These are phyloP conservation scores for Hanseniaspora valbyensis DNA, from an alignment of 805 yeast species.

Conservation along the genomic window DNA sequence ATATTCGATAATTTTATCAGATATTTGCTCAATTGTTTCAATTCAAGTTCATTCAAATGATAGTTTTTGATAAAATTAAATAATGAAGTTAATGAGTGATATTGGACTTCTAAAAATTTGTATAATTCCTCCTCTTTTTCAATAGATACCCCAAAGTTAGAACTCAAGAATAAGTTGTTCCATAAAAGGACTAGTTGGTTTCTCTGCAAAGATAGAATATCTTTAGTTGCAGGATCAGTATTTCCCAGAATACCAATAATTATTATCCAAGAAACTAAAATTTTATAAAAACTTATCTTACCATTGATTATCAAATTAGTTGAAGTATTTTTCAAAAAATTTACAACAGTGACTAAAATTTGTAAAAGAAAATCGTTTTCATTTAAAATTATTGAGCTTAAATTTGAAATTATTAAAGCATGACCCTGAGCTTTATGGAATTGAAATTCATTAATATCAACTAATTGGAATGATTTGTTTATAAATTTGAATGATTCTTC, in stretches of 20 bases:
- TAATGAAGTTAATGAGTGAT: constrained; percentile 49
- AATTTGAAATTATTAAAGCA: constrained; percentile 31
- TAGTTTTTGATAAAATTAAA: constrained; percentile 37
- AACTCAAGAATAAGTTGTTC: constrained; percentile 47
- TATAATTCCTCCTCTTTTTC: constrained; percentile 29
- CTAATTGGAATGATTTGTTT: constrained; percentile 27
- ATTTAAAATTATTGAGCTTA: constrained; percentile 29
- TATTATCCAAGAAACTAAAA: constrained; percentile 48
- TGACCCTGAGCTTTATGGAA: constrained; percentile 33
- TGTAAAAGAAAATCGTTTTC: constrained; percentile 36
- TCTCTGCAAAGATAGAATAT: constrained; percentile 43
- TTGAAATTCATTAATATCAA: constrained; percentile 23
- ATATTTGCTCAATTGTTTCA: constrained; percentile 38
- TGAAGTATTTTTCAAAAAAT: constrained; percentile 33
- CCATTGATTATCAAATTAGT: constrained; percentile 23
- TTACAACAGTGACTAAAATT: constrained; percentile 36
- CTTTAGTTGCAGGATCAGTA: constrained; percentile 32
- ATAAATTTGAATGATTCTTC: constrained; percentile 31
- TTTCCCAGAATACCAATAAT: constrained; percentile 54
- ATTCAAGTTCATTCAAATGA: constrained; percentile 33
- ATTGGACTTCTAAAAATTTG: constrained; percentile 41
- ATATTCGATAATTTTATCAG: constrained; percentile 36
- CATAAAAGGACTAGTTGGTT: constrained; percentile 53
- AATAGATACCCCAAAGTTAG: constrained; percentile 31
- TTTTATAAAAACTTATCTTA: constrained; percentile 28